Evolutionary conservation across 495 filamentous ascomycete species (phyloP), one percentile per base, ranked within the genome.

Genomic region (Pyrenopolyporus hunteri): DNA sequence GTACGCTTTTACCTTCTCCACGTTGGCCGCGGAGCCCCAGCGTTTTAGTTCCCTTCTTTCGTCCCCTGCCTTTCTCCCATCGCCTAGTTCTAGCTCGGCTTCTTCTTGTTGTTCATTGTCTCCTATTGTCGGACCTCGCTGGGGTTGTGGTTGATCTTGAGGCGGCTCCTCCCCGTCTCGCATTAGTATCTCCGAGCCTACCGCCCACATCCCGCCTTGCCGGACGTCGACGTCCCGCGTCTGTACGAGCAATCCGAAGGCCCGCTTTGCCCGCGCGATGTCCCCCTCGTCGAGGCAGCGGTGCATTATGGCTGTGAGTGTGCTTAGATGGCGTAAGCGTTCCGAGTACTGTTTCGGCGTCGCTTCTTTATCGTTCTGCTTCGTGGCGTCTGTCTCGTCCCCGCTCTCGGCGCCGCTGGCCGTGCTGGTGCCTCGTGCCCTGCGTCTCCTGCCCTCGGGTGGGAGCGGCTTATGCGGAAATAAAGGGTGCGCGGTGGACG

Each of bases 151-250:
- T n/a, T n/a, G n/a, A n/a, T n/a, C n/a, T n/a, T n/a, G n/a, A n/a
- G n/a, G n/a, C n/a, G n/a, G n/a, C n/a, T n/a, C n/a, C 51, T 76
- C 74, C n/a, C 73, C 72, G 22, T 73, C 72, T 9, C 76, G 58
- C 65, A 74, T 65, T 5, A 81, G 61, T 14, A 80, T 70, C 68
- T 80, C 77, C 0, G 72, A 70, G 0, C 78, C 78, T 13, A 78
- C 14, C 14, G 72, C 70, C 78, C 78, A 81, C 17, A 68, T 63
- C 43, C 75, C 44, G 13, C 72, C 62, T 1, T 44, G 53, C 14
- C 77, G 63, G 50, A 80, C 32, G 19, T 81, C 77, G 9, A 81
- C 66, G 10, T 44, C 52, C 43, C 26, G 46, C 7, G 71, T 68
- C 32, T 68, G 61, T n/a, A 59, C 35, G 10, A 81, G 46, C 29